Conservation (phyloP, 2,329 filamentous ascomycete genomes). For the Blastomyces percursus region DNA sequence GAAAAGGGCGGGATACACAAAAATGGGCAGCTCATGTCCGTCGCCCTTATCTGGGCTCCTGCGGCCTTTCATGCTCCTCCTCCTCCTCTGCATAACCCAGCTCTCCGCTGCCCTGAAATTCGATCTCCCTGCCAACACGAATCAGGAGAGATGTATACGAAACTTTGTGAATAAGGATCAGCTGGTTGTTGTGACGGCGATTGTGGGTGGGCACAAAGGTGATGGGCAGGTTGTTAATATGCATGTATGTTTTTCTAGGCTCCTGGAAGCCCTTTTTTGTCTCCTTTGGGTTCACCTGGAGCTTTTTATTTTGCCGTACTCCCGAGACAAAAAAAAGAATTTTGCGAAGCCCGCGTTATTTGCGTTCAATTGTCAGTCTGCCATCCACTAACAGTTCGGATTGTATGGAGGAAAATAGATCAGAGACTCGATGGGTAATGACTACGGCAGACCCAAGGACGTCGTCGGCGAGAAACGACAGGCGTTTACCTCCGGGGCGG, state of each 20-base stretch:
- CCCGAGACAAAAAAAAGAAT: neutral
- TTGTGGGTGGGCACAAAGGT: slow-evolving; percentile 69
- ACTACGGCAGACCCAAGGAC: slow-evolving; percentile 86
- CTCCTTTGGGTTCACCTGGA: neutral
- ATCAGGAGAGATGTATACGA: slow-evolving; percentile 77
- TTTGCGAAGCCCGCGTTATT: neutral
- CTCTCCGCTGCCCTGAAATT: slow-evolving; percentile 68
- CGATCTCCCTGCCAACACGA: slow-evolving; percentile 63
- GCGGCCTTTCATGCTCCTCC: slow-evolving; percentile 16
- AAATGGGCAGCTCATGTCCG: slow-evolving; percentile 22
- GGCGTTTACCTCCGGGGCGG: slow-evolving; percentile 84
- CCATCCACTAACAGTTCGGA: slow-evolving; percentile 4
- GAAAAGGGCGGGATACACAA: slow-evolving; percentile 6
- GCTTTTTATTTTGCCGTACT: neutral
- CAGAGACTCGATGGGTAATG: slow-evolving; percentile 87
- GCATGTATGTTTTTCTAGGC: slow-evolving; percentile 52
- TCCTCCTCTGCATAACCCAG: slow-evolving; percentile 24
- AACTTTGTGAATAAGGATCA: slow-evolving; percentile 93
- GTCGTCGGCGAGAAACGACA: slow-evolving; percentile 84
- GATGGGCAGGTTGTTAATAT: slow-evolving; percentile 93
- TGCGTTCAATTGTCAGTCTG: neutral
- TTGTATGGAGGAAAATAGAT: slow-evolving; percentile 49
- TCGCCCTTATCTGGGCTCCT: slow-evolving; percentile 12
- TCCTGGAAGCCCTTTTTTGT: neutral
- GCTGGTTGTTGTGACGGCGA: slow-evolving; percentile 89